Percentiles rank a stretch among this genome's conserved stretches.
These are phyloP conservation scores for Takashimella tepidaria DNA, from an alignment of 1,284 basidiomycete species.

Conservation along the genomic window DNA sequence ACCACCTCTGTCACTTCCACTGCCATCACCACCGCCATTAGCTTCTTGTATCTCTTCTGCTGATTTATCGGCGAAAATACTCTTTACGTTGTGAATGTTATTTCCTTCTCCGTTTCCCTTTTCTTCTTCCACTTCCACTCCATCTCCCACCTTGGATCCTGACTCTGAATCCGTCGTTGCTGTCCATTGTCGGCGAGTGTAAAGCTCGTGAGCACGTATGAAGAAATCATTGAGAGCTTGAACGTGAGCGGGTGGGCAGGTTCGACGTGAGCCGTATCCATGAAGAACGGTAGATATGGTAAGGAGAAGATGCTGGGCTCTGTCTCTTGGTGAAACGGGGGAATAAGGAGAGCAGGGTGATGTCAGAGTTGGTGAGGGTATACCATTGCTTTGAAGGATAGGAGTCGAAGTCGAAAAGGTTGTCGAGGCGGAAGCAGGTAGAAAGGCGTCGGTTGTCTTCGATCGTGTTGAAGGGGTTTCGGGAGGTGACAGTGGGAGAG, in stretches of 20 bases:
- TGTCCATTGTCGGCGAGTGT: neutral
- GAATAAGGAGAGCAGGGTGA: neutral
- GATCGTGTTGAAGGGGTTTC: neutral
- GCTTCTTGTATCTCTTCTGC: too few relatives aligned
- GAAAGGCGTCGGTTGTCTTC: too few relatives aligned
- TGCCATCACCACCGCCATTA: too few relatives aligned
- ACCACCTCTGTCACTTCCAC: too few relatives aligned
- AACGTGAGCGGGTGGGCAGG: neutral
- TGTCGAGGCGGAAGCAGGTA: neutral
- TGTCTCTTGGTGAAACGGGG: neutral
- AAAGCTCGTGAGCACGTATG: neutral
- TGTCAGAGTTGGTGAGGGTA: neutral
- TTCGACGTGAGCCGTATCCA: neutral
- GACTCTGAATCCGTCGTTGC: too few relatives aligned
- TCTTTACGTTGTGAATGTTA: too few relatives aligned
- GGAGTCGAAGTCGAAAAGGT: neutral
- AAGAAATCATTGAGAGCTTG: neutral
- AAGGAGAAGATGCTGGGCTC: neutral
- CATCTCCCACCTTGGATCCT: too few relatives aligned
- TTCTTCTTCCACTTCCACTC: too few relatives aligned
- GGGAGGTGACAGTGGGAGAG: neutral
- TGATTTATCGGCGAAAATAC: too few relatives aligned
- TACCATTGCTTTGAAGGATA: too few relatives aligned
- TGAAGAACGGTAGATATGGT: neutral
- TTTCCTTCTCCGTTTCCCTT: too few relatives aligned